Evolutionary conservation across 2,329 filamentous ascomycete genomes (phyloP).

Genomic region (Neofusicoccum parvum): DNA sequence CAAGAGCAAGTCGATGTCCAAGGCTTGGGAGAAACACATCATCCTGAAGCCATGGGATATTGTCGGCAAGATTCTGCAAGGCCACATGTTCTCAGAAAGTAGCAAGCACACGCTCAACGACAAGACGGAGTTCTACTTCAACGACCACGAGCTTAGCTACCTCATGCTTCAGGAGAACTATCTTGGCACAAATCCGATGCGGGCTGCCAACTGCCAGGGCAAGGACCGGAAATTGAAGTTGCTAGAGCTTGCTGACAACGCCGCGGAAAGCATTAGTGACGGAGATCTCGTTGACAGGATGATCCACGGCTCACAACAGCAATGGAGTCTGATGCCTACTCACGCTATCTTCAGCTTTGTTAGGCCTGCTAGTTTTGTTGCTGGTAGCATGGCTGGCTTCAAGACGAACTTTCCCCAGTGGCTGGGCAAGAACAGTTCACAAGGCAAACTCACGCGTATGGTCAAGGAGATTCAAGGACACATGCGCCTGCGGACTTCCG

Average conservation of each 20-base stretch:
- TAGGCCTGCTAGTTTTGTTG: slow-evolving; percentile 81
- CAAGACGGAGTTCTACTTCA: slow-evolving; percentile 98
- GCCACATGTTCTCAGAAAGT: slow-evolving; percentile 79
- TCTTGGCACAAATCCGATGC: slow-evolving; percentile 75
- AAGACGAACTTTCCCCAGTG: slow-evolving; percentile 80
- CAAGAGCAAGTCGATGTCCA: slow-evolving; percentile 89
- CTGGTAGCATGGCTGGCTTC: slow-evolving; percentile 70
- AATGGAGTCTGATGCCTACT: slow-evolving; percentile 97
- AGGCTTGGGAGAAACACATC: slow-evolving; percentile 97
- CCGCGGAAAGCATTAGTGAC: slow-evolving; percentile 94
- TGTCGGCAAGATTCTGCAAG: slow-evolving; percentile 84
- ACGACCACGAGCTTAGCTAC: slow-evolving; percentile 96
- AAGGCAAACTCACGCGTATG: slow-evolving; percentile 69
- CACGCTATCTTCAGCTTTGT: slow-evolving; percentile 97
- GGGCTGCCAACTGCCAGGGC: slow-evolving; percentile 62
- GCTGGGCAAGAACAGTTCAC: slow-evolving; percentile 94
- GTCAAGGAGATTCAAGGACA: slow-evolving; percentile 95
- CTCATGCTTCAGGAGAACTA: slow-evolving; percentile 99
- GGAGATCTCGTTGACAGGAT: slow-evolving; percentile 94
- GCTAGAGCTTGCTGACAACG: slow-evolving; percentile 84
- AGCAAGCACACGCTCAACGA: slow-evolving; percentile 91
- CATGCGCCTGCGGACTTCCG: slow-evolving; percentile 88
- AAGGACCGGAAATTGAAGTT: slow-evolving; percentile 75
- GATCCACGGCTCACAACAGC: slow-evolving; percentile 97
- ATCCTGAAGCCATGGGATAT: slow-evolving; percentile 99